Conservation (phyloP, 768 basidiomycete genomes). For the Ramaria rubella region DNA sequence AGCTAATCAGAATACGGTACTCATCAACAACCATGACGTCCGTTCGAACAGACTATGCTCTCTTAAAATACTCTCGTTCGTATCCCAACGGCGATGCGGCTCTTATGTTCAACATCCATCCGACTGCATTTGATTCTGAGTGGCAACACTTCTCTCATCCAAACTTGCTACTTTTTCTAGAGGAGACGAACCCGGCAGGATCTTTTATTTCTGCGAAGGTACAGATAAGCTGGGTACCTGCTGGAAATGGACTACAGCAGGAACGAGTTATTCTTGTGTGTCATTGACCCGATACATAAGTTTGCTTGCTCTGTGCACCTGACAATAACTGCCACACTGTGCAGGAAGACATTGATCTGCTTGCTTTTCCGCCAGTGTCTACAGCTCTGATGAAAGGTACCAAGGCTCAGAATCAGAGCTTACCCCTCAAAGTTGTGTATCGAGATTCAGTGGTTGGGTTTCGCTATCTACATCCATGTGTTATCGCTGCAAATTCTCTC, state of each 20-base stretch:
- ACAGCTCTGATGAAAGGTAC: background rate
- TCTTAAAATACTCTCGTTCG: constrained; percentile 8
- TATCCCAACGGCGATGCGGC: constrained; percentile 1
- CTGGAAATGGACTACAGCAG: background rate
- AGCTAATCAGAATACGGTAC: too few relatives aligned
- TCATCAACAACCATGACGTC: too few relatives aligned
- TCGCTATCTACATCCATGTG: background rate
- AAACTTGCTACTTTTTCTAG: background rate
- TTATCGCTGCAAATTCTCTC: background rate
- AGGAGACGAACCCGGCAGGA: background rate
- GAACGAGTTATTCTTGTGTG: background rate
- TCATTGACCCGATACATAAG: too few relatives aligned
- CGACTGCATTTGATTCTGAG: constrained; percentile 2
- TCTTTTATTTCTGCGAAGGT: background rate
- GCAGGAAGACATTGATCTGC: background rate
- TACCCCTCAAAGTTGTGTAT: constrained; percentile 8
- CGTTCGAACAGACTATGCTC: background rate
- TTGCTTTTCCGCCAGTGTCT: background rate
- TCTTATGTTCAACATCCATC: background rate
- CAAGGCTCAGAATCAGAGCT: background rate
- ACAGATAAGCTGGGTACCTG: background rate
- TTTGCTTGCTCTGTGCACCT: too few relatives aligned
- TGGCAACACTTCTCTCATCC: constrained; percentile 10
- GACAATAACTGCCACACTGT: too few relatives aligned
- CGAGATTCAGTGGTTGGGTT: constrained; percentile 10